Conservation (phyloP, 2,329 filamentous ascomycete genomes). For the Huntiella savannae region DNA sequence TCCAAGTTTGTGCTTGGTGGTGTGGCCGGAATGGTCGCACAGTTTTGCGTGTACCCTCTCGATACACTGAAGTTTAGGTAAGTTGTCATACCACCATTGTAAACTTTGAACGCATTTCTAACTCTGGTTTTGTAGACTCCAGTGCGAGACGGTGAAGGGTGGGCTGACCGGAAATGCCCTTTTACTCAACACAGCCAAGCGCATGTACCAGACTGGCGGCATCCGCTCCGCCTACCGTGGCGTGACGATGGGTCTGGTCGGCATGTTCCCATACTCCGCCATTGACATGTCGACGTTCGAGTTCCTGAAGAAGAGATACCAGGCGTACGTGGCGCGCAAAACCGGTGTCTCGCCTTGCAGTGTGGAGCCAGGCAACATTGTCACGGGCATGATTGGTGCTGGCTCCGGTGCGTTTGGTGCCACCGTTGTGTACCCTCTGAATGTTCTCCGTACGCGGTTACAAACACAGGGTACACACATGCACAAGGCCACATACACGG, state of each 20-base stretch:
- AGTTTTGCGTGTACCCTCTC: constrained; percentile 89
- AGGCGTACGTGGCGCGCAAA: constrained; percentile 47
- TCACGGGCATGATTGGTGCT: constrained; percentile 75
- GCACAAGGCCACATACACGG: constrained; percentile 76
- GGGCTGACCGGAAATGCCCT: constrained; percentile 69
- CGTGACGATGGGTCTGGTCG: constrained; percentile 77
- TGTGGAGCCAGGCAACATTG: constrained; percentile 59
- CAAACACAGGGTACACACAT: constrained; percentile 91
- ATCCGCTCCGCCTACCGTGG: constrained; percentile 70
- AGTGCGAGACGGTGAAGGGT: constrained; percentile 80
- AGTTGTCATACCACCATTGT: constrained; percentile 11
- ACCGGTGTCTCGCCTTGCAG: constrained; percentile 66
- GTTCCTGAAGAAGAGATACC: constrained; percentile 61
- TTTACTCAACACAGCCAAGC: constrained; percentile 62
- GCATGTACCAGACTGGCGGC: constrained; percentile 67
- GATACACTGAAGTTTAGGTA: constrained; percentile 58
- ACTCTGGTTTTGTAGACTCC: constrained; percentile 43
- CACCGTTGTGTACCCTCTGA: constrained; percentile 85
- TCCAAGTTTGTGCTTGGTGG: constrained; percentile 87
- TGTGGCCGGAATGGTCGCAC: constrained; percentile 80
- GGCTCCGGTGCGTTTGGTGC: constrained; percentile 83
- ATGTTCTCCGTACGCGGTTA: constrained; percentile 74
- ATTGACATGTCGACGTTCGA: constrained; percentile 95
- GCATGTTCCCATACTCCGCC: constrained; percentile 95
- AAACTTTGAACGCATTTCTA: background rate